Conservation (phyloP, 371 early-diverging fungal genomes). For the Rhizopus stolonifer region DNA sequence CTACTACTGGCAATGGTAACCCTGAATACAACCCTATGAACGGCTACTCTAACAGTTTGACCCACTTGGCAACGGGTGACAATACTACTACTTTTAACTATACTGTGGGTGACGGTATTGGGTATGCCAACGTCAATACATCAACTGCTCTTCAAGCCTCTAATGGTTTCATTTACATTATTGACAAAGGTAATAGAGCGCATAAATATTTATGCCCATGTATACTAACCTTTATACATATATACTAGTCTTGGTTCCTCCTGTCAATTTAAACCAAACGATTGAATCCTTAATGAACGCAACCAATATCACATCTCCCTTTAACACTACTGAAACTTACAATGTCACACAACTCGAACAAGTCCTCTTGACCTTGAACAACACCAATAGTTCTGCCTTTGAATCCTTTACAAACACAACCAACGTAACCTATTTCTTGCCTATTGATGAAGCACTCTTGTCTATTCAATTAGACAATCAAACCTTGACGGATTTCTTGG, state of each 20-base stretch:
- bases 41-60: too few relatives aligned
- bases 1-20: too few relatives aligned
- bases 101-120: slow-evolving; percentile 18
- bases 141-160: slow-evolving; percentile 27
- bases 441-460: slow-evolving; percentile 26
- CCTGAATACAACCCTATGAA: too few relatives aligned
- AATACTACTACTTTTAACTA: neutral
- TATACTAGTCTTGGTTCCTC: slow-evolving; percentile 36
- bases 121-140: slow-evolving; percentile 22
- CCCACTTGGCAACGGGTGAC: too few relatives aligned
- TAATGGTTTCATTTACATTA: slow-evolving; percentile 39
- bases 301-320: neutral
- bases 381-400: slow-evolving; percentile 11
- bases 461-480: slow-evolving; percentile 5
- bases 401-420: neutral
- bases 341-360: slow-evolving; percentile 2
- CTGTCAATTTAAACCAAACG: slow-evolving; percentile 17
- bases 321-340: neutral
- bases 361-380: slow-evolving; percentile 5
- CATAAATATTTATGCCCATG: neutral
- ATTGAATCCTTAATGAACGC: slow-evolving; percentile 13
- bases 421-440: slow-evolving; percentile 35
- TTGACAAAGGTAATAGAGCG: slow-evolving; percentile 29
- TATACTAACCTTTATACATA: too few relatives aligned
- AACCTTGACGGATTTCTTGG: slow-evolving; percentile 19